These are phyloP conservation scores for Wickerhamiella domercqiae DNA, from an alignment of 805 yeast species.

Conservation along the genomic window DNA sequence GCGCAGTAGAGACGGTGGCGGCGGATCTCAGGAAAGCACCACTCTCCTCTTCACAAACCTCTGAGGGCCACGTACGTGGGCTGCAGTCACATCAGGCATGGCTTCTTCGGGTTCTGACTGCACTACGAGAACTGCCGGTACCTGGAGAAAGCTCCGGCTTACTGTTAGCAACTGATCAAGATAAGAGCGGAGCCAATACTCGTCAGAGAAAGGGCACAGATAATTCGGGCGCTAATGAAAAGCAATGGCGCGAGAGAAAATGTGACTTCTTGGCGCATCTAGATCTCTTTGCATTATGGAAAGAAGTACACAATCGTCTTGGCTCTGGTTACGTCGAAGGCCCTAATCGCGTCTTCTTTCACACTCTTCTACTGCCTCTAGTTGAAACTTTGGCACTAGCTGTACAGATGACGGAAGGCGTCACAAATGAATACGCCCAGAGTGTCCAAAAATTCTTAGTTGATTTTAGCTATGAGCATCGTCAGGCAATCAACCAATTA, in stretches of 20 bases:
- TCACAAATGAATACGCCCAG: neutral
- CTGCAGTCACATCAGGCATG: neutral
- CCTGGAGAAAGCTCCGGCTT: too few species aligned
- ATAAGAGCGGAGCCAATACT: too few species aligned
- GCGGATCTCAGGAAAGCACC: neutral
- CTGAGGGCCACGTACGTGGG: neutral
- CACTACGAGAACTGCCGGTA: neutral
- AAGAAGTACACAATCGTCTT: neutral
- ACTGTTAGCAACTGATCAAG: too few species aligned
- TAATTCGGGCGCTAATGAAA: too few species aligned
- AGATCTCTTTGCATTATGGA: constrained; percentile 1
- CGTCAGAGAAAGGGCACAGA: too few species aligned
- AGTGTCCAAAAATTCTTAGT: neutral
- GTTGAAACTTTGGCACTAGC: constrained; percentile 1
- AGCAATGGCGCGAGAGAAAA: neutral
- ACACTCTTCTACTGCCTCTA: neutral
- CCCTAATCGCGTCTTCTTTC: neutral
- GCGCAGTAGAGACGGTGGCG: neutral
- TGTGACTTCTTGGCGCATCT: neutral
- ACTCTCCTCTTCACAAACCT: too few species aligned
- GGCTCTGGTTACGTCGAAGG: neutral
- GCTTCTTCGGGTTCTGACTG: neutral
- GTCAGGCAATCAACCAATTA: constrained; percentile 59
- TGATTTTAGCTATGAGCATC: neutral
- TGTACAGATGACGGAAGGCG: neutral